Evolutionary conservation across 345 rosid genomes (phyloP), one percentile per base, ranked within the genome.

Genomic region (Eucalyptus tenuipes): DNA sequence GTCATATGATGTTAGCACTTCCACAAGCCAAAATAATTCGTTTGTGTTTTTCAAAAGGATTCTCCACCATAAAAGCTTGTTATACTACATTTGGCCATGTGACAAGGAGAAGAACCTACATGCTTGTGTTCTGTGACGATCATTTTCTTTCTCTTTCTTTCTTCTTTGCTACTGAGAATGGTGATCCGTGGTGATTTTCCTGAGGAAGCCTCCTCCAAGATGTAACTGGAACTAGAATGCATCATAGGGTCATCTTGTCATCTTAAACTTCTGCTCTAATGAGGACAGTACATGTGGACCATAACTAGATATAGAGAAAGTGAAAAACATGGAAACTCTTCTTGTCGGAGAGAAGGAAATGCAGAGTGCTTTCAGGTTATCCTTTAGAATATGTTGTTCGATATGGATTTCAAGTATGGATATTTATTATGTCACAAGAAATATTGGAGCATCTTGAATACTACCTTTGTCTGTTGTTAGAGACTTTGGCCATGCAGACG

Each of bases 321-420:
- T 13, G 50, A 49, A 49, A 12, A 5, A 48, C 49, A 48, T 1
- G 49, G 13, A 48, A 48, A 11, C 13, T 12, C 13, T 12, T 48
- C 13, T 12, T 0, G 13, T 11, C 2, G 2, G 49, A 12, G 13
- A 12, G 1, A 12, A 12, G 0, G 14, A 48, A 0, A 12, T 11
- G 13, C 13, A 48, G 13, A 12, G 49, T 48, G 49, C 49, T 11
- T 48, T 48, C 14, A 48, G 49, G 49, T 48, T 48, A 48, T 48
- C 13, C 49, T 12, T 12, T 48, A 48, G 14, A 48, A 48, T 12
- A 48, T 48, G 49, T 48, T 0, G 14, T 48, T 12, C 2, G 1
- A 5, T 4, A 49, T 13, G 50, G 50, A 49, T 49, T 4, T 13
- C 16, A 13, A 49, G 50, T 5, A 5, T 1, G 16, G 3, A 49